Evolutionary conservation across 179 eudicot genomes (phyloP).

Genomic region (Silene vulgaris): DNA sequence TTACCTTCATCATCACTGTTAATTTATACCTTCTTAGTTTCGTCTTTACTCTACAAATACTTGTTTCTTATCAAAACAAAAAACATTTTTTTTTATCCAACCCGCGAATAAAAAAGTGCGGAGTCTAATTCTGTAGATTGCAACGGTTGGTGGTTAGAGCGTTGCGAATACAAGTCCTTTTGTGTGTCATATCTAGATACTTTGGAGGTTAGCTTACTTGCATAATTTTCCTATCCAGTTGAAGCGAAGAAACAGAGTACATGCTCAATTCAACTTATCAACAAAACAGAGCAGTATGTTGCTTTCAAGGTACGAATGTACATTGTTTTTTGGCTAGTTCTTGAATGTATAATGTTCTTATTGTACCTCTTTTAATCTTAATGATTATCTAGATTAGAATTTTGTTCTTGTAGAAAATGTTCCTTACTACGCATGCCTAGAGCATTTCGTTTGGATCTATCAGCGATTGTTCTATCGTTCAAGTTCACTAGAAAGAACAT

Average conservation of each 20-base stretch:
- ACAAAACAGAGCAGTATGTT: conserved; percentile 50
- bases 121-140: conserved; percentile 8
- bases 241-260: conserved; percentile 74
- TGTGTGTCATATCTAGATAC: not conserved
- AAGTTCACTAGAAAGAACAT: not conserved
- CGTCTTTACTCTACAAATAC: not conserved
- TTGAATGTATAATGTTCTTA: not conserved
- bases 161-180: not conserved
- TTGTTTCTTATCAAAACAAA: not conserved
- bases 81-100: not conserved
- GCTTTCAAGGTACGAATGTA: conserved; percentile 56
- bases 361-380: not conserved
- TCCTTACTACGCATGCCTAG: not conserved
- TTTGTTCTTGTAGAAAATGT: not conserved
- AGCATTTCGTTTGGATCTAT: not conserved
- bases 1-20: not conserved
- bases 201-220: not conserved
- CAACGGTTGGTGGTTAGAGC: not conserved
- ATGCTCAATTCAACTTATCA: conserved; percentile 56
- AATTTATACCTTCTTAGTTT: not conserved
- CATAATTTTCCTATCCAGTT: conserved; percentile 32
- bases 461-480: not conserved
- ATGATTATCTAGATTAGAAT: not conserved
- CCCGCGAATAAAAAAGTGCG: too few relatives aligned
- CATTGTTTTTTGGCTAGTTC: not conserved